Conservation (phyloP, 1,284 basidiomycete species). For the Leucoagaricus sp. region DNA sequence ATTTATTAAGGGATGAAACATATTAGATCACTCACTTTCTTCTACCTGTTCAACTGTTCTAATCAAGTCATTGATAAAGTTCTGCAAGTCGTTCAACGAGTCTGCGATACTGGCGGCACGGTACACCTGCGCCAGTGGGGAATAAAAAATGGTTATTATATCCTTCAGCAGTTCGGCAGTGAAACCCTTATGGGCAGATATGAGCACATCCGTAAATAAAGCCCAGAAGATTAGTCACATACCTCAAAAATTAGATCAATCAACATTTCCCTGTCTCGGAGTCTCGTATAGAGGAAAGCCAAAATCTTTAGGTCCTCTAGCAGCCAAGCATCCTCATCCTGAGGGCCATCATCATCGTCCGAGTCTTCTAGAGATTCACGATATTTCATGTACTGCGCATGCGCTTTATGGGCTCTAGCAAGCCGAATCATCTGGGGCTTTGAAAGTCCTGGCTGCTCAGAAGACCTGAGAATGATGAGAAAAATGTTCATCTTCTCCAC, state of each 20-base stretch:
- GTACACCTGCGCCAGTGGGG: slow-evolving; percentile 98
- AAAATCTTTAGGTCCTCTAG: slow-evolving; percentile 88
- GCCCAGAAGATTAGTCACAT: slow-evolving; percentile 22
- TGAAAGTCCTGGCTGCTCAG: slow-evolving; percentile 74
- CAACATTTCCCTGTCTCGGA: slow-evolving; percentile 91
- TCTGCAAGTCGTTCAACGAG: slow-evolving; percentile 90
- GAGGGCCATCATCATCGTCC: slow-evolving; percentile 90
- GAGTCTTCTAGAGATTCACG: slow-evolving; percentile 73
- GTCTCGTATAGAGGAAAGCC: slow-evolving; percentile 73
- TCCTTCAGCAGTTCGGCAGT: slow-evolving; percentile 97
- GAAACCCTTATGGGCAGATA: slow-evolving; percentile 72
- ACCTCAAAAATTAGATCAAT: slow-evolving; percentile 96
- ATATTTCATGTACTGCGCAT: slow-evolving; percentile 69
- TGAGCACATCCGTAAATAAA: slow-evolving; percentile 1
- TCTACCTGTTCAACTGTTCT: slow-evolving; percentile 92
- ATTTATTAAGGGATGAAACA: not conserved
- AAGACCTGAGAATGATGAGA: slow-evolving; percentile 81
- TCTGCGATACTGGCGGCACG: slow-evolving; percentile 97
- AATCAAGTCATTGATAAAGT: slow-evolving; percentile 95
- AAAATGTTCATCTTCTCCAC: slow-evolving; percentile 81
- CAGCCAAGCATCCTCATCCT: slow-evolving; percentile 92
- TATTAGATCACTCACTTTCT: slow-evolving; percentile 70
- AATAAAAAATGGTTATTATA: slow-evolving; percentile 99
- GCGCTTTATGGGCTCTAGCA: slow-evolving; percentile 74
- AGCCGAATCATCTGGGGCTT: slow-evolving; percentile 80